Conservation (phyloP, 805 yeast genomes). For the Saccharomycopsis fibuligera region DNA sequence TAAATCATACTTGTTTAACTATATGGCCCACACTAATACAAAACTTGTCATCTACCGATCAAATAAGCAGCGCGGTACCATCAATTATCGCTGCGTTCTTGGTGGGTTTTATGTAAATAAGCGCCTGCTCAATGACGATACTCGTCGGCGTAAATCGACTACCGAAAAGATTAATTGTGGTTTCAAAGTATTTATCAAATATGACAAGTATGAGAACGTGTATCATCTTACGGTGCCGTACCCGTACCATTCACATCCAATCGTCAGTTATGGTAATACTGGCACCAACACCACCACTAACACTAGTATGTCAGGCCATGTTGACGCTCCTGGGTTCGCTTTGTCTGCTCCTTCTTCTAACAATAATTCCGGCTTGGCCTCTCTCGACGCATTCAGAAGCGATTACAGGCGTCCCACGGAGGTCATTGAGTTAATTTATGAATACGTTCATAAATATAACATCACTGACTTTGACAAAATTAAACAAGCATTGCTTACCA, state of each 20-base stretch:
- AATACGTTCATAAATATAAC: conserved; percentile 1
- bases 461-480: conserved; percentile 4
- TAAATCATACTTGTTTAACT: conserved; percentile 8
- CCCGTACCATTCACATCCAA: conserved; percentile 17
- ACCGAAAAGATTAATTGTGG: conserved; percentile 9
- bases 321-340: neutral
- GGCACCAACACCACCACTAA: neutral
- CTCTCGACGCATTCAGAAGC: neutral
- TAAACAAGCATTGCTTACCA: neutral
- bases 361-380: no score
- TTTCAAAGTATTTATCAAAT: conserved; percentile 13
- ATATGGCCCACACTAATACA: conserved; percentile 12
- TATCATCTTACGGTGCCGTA: conserved; percentile 14
- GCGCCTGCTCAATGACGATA: no score
- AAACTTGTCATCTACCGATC: conserved; percentile 15
- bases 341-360: no score
- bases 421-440: conserved; percentile 7
- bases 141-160: no score
- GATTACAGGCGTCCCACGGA: conserved; percentile 1
- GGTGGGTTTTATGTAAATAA: neutral
- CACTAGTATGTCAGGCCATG: neutral
- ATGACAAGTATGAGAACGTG: conserved; percentile 2
- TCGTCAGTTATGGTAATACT: neutral
- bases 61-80: conserved; percentile 11
- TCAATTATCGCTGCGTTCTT: conserved; percentile 12